Conservation (phyloP, 345 rosid species). For the Garcia nutans region DNA sequence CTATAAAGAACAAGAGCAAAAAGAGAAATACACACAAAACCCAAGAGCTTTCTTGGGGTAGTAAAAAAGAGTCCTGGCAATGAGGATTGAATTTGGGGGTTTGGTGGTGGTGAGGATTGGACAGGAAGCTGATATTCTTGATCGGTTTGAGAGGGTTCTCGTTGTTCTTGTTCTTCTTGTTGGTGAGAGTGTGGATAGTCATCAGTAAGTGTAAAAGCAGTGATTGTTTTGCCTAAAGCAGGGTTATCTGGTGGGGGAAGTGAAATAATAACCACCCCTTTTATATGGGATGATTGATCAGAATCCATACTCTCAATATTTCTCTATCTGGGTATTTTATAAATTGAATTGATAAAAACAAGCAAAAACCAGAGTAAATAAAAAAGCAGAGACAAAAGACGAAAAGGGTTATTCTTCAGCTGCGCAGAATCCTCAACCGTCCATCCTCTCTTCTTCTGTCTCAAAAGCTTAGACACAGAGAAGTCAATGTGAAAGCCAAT, state of each 20-base stretch:
- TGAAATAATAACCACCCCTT: conserved; percentile 70
- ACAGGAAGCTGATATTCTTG: conserved; percentile 23
- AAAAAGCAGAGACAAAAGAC: not conserved
- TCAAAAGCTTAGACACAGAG: not conserved
- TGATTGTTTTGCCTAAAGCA: conserved; percentile 81
- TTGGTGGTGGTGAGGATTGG: conserved; percentile 29
- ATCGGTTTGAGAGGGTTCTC: conserved; percentile 11
- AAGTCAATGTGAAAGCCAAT: not conserved
- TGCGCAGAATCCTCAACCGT: not conserved
- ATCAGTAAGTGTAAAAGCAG: conserved; percentile 61
- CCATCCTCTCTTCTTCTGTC: not conserved
- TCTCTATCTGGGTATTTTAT: not conserved
- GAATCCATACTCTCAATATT: conserved; percentile 40
- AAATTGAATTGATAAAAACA: not conserved
- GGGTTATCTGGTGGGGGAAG: conserved; percentile 86
- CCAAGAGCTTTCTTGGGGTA: conserved; percentile 43
- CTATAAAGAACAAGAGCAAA: conserved; percentile 47
- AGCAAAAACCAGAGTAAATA: not conserved
- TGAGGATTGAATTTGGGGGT: conserved; percentile 38
- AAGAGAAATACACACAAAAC: conserved; percentile 54
- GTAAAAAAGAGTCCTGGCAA: conserved; percentile 27
- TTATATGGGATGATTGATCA: conserved; percentile 32
- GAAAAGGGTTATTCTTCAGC: not conserved
- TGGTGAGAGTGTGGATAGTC: conserved; percentile 24
- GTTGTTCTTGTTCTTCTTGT: conserved; percentile 6